Evolutionary conservation across 2,329 filamentous ascomycete genomes (phyloP).

Genomic region (Pestalotiopsis fici): DNA sequence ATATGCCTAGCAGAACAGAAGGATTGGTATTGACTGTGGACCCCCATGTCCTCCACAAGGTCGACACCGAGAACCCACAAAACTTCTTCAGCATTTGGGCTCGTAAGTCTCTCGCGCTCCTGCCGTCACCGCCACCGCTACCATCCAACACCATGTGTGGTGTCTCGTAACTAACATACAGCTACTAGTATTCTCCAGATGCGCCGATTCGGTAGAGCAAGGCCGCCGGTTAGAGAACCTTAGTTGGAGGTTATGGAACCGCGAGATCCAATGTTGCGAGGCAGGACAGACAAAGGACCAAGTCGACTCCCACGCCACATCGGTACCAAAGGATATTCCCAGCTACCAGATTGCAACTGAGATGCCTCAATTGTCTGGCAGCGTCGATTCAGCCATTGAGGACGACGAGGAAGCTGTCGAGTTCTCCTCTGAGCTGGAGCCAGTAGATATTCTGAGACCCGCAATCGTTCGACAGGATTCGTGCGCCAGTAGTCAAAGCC

Average conservation of each 20-base stretch:
- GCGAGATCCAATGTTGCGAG: conserved; percentile 88
- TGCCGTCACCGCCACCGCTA: neutral
- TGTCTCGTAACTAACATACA: conserved; percentile 4
- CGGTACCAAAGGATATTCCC: conserved; percentile 52
- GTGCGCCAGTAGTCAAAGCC: conserved; percentile 67
- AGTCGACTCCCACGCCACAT: conserved; percentile 36
- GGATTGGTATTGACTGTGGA: conserved; percentile 90
- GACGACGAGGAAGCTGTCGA: conserved; percentile 71
- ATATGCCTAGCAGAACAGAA: conserved; percentile 83
- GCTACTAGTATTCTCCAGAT: conserved; percentile 82
- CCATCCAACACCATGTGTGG: neutral
- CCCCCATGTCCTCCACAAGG: conserved; percentile 87
- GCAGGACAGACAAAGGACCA: conserved; percentile 53
- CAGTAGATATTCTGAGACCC: conserved; percentile 64
- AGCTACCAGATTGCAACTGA: conserved; percentile 44
- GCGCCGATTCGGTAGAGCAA: conserved; percentile 90
- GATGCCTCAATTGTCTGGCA: conserved; percentile 74
- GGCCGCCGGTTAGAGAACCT: conserved; percentile 92
- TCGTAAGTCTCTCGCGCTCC: conserved; percentile 58
- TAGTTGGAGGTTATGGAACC: conserved; percentile 93
- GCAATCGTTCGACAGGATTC: conserved; percentile 73
- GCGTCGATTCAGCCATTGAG: conserved; percentile 68
- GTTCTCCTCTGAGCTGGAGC: conserved; percentile 53
- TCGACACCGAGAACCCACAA: conserved; percentile 89
- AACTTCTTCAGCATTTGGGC: conserved; percentile 98